phyloP scores from a whole-genome alignment of 1,284 basidiomycete species.

The Melampsora occidentalis region DNA sequence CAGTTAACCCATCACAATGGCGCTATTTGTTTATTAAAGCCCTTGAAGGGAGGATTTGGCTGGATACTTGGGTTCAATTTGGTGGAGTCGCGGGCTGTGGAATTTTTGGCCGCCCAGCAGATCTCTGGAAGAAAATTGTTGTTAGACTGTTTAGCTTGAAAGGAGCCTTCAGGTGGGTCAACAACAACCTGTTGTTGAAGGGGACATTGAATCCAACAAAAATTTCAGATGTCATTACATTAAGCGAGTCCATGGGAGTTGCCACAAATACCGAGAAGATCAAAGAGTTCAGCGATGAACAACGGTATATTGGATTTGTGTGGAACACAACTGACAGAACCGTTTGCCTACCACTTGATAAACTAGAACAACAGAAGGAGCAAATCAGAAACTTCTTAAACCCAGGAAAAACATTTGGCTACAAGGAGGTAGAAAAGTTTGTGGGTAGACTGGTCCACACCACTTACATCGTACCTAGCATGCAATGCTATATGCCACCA shows the following conservation, averaged over 20 bases:
- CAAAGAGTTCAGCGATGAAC: neutral
- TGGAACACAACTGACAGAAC: neutral
- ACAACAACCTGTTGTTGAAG: neutral
- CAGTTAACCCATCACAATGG: neutral
- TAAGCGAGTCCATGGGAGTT: neutral
- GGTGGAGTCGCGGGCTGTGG: constrained; percentile 12
- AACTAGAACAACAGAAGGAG: neutral
- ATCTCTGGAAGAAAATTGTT: neutral
- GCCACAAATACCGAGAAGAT: neutral
- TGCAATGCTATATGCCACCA: too few relatives aligned
- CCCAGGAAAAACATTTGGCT: neutral
- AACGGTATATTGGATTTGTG: neutral
- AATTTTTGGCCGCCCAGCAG: neutral
- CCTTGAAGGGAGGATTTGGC: neutral
- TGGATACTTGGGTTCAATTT: neutral
- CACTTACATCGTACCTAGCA: too few relatives aligned
- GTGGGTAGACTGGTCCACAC: neutral
- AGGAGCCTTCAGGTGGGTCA: neutral
- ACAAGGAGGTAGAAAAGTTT: neutral
- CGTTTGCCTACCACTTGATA: neutral
- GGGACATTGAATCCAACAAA: neutral
- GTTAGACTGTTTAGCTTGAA: neutral
- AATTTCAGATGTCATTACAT: neutral
- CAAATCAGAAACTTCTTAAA: neutral
- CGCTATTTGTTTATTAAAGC: neutral